Evolutionary conservation across 2,329 filamentous ascomycete genomes (phyloP).

Genomic region (Grosmannia huntii): DNA sequence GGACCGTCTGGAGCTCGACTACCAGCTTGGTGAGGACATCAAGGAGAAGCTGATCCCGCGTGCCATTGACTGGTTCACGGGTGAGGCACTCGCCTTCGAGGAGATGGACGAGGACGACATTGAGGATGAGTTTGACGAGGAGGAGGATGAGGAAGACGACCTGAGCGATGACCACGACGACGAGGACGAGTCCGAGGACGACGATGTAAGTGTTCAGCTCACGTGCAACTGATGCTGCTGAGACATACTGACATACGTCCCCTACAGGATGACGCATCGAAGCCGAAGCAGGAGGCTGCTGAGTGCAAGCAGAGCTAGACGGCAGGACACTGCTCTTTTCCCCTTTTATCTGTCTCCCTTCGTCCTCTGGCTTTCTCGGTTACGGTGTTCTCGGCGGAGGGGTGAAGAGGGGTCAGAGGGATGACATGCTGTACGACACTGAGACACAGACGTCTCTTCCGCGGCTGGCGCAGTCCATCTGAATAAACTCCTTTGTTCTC

Average conservation of each 20-base stretch:
- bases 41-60: conserved; percentile 99
- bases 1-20: conserved; percentile 94
- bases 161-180: conserved; percentile 76
- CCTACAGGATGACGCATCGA: conserved; percentile 67
- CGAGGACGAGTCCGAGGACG: conserved; percentile 59
- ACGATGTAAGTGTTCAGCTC: conserved; percentile 45
- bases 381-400: not conserved
- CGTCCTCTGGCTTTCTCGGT: not conserved
- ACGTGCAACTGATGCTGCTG: conserved; percentile 13
- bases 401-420: not conserved
- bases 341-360: not conserved
- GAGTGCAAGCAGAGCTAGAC: conserved; percentile 88
- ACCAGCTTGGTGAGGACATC: conserved; percentile 97
- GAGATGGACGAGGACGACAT: conserved; percentile 76
- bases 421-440: not conserved
- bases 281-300: conserved; percentile 86
- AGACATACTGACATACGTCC: not conserved
- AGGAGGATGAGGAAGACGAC: conserved; percentile 88
- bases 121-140: conserved; percentile 73
- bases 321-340: not conserved
- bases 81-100: conserved; percentile 93
- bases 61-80: conserved; percentile 98
- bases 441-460: not conserved
- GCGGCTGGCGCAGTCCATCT: not conserved
- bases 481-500: not conserved